These are phyloP conservation scores for Salix exigua DNA, from an alignment of 345 rosid species.

Conservation along the genomic window DNA sequence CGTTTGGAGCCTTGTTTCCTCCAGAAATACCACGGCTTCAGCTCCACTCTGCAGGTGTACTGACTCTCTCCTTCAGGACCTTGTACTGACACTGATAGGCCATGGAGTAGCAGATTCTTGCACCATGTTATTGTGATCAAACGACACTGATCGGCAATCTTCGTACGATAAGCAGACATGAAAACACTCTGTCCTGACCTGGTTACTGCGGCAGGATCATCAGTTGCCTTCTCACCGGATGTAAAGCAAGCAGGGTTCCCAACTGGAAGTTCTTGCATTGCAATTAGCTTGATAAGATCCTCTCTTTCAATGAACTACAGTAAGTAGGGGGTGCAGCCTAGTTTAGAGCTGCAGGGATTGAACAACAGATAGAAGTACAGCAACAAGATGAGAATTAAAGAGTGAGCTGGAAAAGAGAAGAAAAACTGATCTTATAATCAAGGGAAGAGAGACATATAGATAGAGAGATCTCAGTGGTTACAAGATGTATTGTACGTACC, in stretches of 20 bases:
- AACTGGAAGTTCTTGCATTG: constrained; percentile 49
- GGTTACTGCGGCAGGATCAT: constrained; percentile 46
- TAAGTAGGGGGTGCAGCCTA: background rate
- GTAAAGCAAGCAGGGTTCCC: constrained; percentile 66
- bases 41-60: constrained; percentile 59
- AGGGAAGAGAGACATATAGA: background rate
- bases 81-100: constrained; percentile 52
- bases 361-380: background rate
- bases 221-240: constrained; percentile 41
- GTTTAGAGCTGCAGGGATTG: background rate
- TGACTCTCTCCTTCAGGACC: constrained; percentile 44
- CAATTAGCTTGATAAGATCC: background rate
- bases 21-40: constrained; percentile 78
- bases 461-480: constrained; percentile 24
- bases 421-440: background rate
- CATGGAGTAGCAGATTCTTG: constrained; percentile 59
- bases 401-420: constrained; percentile 6
- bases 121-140: constrained; percentile 61
- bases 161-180: constrained; percentile 56
- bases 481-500: constrained; percentile 18
- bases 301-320: background rate
- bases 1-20: constrained; percentile 65
- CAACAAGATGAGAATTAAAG: constrained; percentile 4
- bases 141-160: constrained; percentile 55
- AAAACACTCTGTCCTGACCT: constrained; percentile 67